phyloP scores from a whole-genome alignment of 225 moss, liverwort and hornwort genomes.

The Physcomitrium patens region DNA sequence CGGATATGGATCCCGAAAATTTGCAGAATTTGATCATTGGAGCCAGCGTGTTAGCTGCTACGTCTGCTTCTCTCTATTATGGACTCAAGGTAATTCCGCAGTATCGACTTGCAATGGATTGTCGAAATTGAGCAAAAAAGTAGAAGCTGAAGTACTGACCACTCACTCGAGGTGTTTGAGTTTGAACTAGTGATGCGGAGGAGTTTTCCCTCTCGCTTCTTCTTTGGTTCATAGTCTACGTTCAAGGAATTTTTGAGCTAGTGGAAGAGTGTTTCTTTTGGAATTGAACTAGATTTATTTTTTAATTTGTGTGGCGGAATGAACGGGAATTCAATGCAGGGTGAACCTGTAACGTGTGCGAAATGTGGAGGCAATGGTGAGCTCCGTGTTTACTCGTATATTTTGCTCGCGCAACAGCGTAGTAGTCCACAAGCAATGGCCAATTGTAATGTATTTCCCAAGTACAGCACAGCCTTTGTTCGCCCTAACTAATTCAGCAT shows the following conservation, averaged over 20 bases:
- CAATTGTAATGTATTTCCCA: not conserved
- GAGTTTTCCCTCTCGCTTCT: not conserved
- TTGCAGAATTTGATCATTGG: constrained; percentile 87
- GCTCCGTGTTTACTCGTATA: constrained; percentile 9
- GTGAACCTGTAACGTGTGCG: constrained; percentile 84
- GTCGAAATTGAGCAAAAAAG: not conserved
- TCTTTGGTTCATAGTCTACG: not conserved
- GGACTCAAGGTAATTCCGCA: constrained; percentile 72
- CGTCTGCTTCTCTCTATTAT: constrained; percentile 85
- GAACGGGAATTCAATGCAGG: constrained; percentile 61
- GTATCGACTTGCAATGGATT: not conserved
- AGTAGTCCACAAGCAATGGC: not conserved
- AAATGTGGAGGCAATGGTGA: constrained; percentile 97
- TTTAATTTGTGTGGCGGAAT: too few relatives aligned
- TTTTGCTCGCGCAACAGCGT: not conserved
- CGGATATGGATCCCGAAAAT: constrained; percentile 68
- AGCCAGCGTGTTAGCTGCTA: constrained; percentile 82
- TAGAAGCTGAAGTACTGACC: too few relatives aligned
- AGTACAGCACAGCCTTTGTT: not conserved
- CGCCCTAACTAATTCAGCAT: too few relatives aligned
- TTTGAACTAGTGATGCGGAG: too few relatives aligned
- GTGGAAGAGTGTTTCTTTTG: not conserved
- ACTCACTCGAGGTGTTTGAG: too few relatives aligned
- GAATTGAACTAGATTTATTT: not conserved
- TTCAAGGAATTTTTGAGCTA: not conserved